Evolutionary conservation across 306 rosid genomes (phyloP), one percentile per base, ranked within the genome.

Genomic region (Lathyrus tuberosus): DNA sequence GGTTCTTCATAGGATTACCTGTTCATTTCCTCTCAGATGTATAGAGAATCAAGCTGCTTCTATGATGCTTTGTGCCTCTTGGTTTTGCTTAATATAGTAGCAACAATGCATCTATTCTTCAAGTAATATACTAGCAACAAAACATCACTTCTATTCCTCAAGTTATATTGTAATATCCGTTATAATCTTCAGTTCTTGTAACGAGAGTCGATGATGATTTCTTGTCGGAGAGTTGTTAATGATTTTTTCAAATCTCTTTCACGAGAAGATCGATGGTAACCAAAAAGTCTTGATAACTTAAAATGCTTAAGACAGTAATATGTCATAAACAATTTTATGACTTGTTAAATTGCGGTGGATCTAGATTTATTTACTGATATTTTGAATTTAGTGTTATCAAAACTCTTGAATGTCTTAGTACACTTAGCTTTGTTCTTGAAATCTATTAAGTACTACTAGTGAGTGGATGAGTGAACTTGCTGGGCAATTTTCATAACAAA

Each of bases 11-110:
- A 10, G 33, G 15, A 64, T 54, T 28, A 47, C 33, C 17, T 62
- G 38, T 43, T 73, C 13, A 67, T 4, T 30, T 10, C 15, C 20
- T 20, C n/a, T 17, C n/a, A 5, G 46, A 18, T 53, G 33, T 65
- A 43, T 79, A 65, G 5, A 60, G 5, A 3, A 52, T 62, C 10
- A n/a, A 13, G 31, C 33, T 44, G 31, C 16, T 53, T 52, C 24
- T 28, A 31, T 5, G 61, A 40, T 7, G 30, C 57, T 48, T 17
- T 22, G 22, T 20, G 26, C 24, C 57, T 46, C 58, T 35, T 62
- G 67, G 33, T 68, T 73, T 51, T 51, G 67, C 75, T 33, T 6
- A 33, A 15, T 20, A 33, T 10, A 37, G 8, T 13, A 41, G 7
- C 38, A 33, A 1, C 9, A 33, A 33, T 33, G 6, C 40, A 35